Base-by-base conservation (phyloP, 768 basidiomycete species). In the Tricholoma saponaceum region DNA sequence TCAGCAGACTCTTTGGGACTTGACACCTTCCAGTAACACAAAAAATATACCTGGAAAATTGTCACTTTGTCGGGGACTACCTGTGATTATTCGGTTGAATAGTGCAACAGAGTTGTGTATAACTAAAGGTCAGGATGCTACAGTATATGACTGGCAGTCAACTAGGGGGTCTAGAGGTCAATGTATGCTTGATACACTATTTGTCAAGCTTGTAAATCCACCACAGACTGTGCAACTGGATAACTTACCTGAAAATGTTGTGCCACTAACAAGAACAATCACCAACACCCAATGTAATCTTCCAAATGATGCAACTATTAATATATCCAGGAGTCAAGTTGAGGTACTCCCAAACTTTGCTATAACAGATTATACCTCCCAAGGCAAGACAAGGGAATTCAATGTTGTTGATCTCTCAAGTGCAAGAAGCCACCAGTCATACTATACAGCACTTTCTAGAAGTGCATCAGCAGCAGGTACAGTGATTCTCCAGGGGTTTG, bases 391-490 rank as follows among this genome's bases (percentile, higher is more conserved):
- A 20, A 43, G 69, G 14, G 7, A 12, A 12, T 51, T 12, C 3
- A 76, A 75, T 61, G 60, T 71, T 12, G 67, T 72, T 0, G 63
- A 74, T 61, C 39, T 74, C 1, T 59, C 55, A 6, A 54, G 64
- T 41, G 66, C 60, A 10, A 50, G 32, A 4, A 39, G 37, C 22
- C 64, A 64, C 49, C 66, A 66, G 53, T 56, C 66, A 0, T 64
- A 62, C 23, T 74, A 73, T 39, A 72, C 69, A 0, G 58, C 58
- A 16, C 44, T 74, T 0, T 75, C 72, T 6, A 28, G 69, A 14
- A 66, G 70, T 52, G 23, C 69, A 1, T 61, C 57, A 52, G 69
- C 69, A 16, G 57, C 30, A 10, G 66, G 65, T 18, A 74, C 72
- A 9, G 32, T 71, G 0, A 67, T 76, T 6, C 5, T 75, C 2